Evolutionary conservation across 1,139 yeast species (phyloP), one percentile per base, ranked within the genome.

Genomic region (Taphrina flavorubra): DNA sequence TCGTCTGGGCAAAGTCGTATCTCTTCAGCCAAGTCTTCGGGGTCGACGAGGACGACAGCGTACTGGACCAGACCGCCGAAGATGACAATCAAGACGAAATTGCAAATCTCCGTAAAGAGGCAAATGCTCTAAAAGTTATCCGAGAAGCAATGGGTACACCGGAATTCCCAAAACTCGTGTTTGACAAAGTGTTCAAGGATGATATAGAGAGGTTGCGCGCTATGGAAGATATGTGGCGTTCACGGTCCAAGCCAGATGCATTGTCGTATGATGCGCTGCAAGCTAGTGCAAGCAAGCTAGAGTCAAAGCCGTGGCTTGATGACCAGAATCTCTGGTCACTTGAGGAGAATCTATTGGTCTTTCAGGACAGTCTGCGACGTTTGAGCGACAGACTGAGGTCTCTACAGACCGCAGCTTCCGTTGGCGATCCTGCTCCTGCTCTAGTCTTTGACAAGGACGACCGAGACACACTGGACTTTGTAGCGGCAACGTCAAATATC

Each of bases 1-100:
- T 95, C 53, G 96, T 96, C 0, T 95, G 99, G 99, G 97, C 98
- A 14, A 95, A 95, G 75, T 91, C 89, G 74, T 95, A 90, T 76
- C 79, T 95, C 68, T 92, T 92, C 65, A 71, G 85, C 51, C 96
- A 92, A 76, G 80, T 95, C 67, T 94, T 92, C 77, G 92, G 87
- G 39, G 86, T 85, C 67, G 79, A 81, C 36, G 82, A 83, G 16
- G 79, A 77, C 13, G 77, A 77, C 40, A 75, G 69, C 67, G 76
- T 69, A 56, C 72, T 68, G 8, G 74, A 73, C 70, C 75, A 74
- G 3, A 70, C 86, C 69, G 87, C 87, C 65, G 86, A 89, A 1
- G 86, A 84, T 53, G 88, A 87, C 75, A 81, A 83, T 10, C 44
- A 59, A 83, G 76, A 75, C 51, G 97, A 94, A 76, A 83, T 89